Evolutionary conservation across 768 basidiomycete species (phyloP), one percentile per base, ranked within the genome.

Genomic region (Amanita muscaria): DNA sequence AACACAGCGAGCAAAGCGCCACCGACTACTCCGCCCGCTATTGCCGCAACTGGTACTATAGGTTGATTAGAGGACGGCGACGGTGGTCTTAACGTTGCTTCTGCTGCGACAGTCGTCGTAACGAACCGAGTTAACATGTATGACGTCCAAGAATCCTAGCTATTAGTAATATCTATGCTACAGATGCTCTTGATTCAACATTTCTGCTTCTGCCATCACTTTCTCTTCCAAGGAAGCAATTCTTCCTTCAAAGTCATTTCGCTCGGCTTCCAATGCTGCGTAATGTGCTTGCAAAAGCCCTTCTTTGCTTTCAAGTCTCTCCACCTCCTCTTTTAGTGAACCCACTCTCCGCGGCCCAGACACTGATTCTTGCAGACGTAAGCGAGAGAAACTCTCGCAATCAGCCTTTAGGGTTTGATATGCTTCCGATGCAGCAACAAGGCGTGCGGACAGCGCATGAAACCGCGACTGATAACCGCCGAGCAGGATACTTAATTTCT

Each of bases 381-480:
- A 67, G 49, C 77, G 74, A 21, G 70, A 68, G 61, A 96, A 97
- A 58, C 84, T 87, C 51, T 87, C 82, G 51, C 83, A 67, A 33
- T 94, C 90, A 23, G 83, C 51, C 55, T 83, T 68, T 15, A 70
- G 71, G 56, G 69, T 70, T 45, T 81, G 74, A 23, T 92, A 68
- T 53, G 83, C 83, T 25, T 76, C 77, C 59, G 88, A 89, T 1
- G 79, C 76, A 22, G 78, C 76, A 2, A 66, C 68, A 35, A 88
- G 58, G 2, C 81, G 79, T 59, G 76, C 79, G 12, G 72, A 62
- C 2, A 92, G 69, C 31, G 76, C 74, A 55, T 72, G 72, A 22
- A 80, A 79, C 8, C 93, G 79, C 30, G 75, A 73, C 57, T 88
- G 78, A 60, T 98, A 98, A 7, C 96, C 96, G n/a, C 92, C 92